Percentiles rank a stretch among this genome's conserved stretches.
These are phyloP conservation scores for Rhododendron griersonianum DNA, from an alignment of 148 eudicot genomes.

Conservation along the genomic window DNA sequence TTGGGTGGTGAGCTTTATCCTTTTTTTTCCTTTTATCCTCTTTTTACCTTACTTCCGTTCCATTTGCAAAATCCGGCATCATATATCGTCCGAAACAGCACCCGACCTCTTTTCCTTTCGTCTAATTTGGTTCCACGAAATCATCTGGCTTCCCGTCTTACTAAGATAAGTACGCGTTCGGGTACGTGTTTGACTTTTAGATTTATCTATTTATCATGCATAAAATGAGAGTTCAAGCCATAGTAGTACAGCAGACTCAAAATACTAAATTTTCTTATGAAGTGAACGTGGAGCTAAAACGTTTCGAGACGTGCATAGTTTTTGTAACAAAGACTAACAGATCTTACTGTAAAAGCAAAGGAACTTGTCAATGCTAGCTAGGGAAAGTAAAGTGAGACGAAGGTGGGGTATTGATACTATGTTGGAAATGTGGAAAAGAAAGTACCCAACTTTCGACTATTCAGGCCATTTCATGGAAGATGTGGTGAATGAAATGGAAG, in stretches of 20 bases:
- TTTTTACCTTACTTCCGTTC: too few relatives aligned
- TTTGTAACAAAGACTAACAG: background rate
- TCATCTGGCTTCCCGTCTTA: background rate
- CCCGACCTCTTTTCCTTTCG: background rate
- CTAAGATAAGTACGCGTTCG: too few relatives aligned
- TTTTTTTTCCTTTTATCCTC: too few relatives aligned
- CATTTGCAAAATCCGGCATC: too few relatives aligned
- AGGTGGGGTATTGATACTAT: background rate
- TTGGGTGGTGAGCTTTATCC: too few relatives aligned
- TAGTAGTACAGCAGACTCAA: background rate
- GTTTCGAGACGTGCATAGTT: background rate
- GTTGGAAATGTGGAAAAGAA: background rate
- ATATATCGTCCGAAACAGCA: background rate
- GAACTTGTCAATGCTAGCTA: background rate
- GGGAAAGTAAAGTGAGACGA: background rate
- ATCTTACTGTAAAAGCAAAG: background rate
- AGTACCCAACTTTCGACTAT: background rate
- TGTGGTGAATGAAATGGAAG: background rate
- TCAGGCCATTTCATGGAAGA: background rate
- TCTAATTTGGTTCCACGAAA: background rate
- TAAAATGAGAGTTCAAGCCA: background rate
- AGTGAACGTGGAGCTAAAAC: background rate
- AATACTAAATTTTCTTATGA: background rate
- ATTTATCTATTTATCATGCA: background rate
- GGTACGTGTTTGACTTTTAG: background rate